Conservation (phyloP, 2,329 filamentous ascomycete species). For the Botrytis aclada region DNA sequence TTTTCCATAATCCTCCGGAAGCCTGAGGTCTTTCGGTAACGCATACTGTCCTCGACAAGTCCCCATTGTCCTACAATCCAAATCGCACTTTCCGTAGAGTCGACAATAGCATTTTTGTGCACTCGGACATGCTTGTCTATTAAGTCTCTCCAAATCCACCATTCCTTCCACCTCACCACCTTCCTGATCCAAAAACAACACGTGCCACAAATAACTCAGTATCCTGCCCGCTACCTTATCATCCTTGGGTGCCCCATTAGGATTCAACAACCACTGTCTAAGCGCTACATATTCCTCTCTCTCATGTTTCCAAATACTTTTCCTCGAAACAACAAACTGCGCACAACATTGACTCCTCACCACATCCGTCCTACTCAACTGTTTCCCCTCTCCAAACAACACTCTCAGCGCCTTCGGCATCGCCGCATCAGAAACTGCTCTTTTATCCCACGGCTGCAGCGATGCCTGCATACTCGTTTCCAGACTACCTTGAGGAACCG, state of each 20-base stretch:
- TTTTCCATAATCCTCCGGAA: slow-evolving; percentile 23
- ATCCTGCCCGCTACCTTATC: slow-evolving; percentile 46
- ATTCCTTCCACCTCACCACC: background rate
- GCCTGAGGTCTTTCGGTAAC: slow-evolving; percentile 25
- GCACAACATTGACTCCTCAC: slow-evolving; percentile 52
- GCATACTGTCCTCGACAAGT: slow-evolving; percentile 29
- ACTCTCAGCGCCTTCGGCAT: slow-evolving; percentile 39
- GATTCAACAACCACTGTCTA: slow-evolving; percentile 52
- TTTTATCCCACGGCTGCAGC: slow-evolving; percentile 44
- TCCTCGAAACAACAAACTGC: slow-evolving; percentile 51
- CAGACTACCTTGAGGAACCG: slow-evolving; percentile 42
- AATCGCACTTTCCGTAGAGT: slow-evolving; percentile 29
- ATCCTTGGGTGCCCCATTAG: slow-evolving; percentile 41
- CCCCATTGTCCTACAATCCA: slow-evolving; percentile 25
- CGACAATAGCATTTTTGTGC: slow-evolving; percentile 32
- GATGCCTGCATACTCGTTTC: slow-evolving; percentile 41
- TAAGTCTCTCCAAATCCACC: slow-evolving; percentile 27
- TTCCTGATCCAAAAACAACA: slow-evolving; percentile 42
- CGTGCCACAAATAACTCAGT: slow-evolving; percentile 49
- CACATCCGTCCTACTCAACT: slow-evolving; percentile 44
- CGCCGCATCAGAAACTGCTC: slow-evolving; percentile 41
- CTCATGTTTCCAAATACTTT: slow-evolving; percentile 48
- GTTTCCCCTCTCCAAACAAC: slow-evolving; percentile 41
- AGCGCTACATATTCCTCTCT: slow-evolving; percentile 51
- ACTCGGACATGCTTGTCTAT: slow-evolving; percentile 27